Evolutionary conservation across 441 rosid species (phyloP).

Genomic region (Croton laevigatus): DNA sequence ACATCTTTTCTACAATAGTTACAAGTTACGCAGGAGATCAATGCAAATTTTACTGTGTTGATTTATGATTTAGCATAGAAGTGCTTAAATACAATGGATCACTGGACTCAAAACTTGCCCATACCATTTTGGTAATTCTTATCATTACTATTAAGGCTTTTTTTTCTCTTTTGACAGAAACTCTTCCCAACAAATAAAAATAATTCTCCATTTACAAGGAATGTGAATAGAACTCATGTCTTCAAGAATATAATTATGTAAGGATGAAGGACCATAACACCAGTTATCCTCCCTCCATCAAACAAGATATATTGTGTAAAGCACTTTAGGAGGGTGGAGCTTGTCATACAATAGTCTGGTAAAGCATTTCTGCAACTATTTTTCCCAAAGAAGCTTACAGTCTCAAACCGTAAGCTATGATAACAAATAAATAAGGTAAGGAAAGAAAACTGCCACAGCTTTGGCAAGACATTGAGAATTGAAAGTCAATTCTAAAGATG

Average conservation of each 20-base stretch:
- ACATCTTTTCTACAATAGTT: slow-evolving; percentile 41
- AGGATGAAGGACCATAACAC: background rate
- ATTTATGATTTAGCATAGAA: slow-evolving; percentile 7
- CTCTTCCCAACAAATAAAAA: background rate
- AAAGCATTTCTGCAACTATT: background rate
- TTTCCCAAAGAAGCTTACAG: no score
- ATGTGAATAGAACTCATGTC: background rate
- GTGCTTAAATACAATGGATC: slow-evolving; percentile 2
- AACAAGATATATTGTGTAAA: background rate
- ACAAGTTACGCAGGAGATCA: slow-evolving; percentile 20
- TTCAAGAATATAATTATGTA: background rate
- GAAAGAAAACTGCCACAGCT: no score
- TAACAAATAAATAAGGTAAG: no score
- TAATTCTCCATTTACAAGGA: background rate
- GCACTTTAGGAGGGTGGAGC: background rate
- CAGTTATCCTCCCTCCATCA: background rate
- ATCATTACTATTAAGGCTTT: background rate
- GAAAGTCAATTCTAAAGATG: no score
- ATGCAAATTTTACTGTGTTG: slow-evolving; percentile 12
- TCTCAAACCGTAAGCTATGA: no score
- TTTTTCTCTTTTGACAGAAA: background rate
- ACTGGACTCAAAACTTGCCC: background rate
- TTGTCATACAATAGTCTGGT: background rate
- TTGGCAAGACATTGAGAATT: no score
- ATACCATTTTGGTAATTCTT: background rate